Percentiles rank a stretch among this genome's conserved stretches.
Conservation (phyloP, 2,329 filamentous ascomycete genomes). For the Trichoderma koningii region DNA sequence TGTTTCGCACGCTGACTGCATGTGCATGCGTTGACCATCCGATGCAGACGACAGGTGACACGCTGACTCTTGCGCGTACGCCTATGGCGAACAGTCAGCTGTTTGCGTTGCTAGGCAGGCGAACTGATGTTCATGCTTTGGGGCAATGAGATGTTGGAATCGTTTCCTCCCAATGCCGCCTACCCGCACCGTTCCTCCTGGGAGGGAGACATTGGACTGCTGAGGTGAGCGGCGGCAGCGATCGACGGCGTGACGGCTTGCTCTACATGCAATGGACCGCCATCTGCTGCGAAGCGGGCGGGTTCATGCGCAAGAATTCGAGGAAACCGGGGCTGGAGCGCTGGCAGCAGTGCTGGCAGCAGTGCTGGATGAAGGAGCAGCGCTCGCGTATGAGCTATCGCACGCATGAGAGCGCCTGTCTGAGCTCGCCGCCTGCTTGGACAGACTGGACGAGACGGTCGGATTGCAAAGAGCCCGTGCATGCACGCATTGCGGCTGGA, state of each 20-base stretch:
- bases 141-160: too few relatives aligned
- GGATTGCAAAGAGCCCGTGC: slow-evolving; percentile 18
- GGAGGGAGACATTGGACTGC: background rate
- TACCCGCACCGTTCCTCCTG: background rate
- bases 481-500: slow-evolving; percentile 14
- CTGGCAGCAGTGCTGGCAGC: background rate
- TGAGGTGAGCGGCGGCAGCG: slow-evolving; percentile 14
- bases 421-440: background rate
- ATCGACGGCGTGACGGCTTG: background rate
- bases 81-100: background rate
- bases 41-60: slow-evolving; percentile 24
- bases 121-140: background rate
- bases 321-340: background rate
- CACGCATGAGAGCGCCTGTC: slow-evolving; percentile 10
- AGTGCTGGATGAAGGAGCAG: background rate
- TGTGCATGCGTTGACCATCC: slow-evolving; percentile 20
- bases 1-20: slow-evolving; percentile 19
- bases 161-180: background rate
- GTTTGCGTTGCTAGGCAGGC: background rate
- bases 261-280: background rate
- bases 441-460: slow-evolving; percentile 10
- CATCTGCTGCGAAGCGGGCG: background rate
- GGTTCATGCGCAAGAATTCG: background rate
- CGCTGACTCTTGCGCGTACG: slow-evolving; percentile 11
- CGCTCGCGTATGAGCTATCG: slow-evolving; percentile 13